Conservation (phyloP, 768 basidiomycete genomes). For the Rhizopogon salebrosus region DNA sequence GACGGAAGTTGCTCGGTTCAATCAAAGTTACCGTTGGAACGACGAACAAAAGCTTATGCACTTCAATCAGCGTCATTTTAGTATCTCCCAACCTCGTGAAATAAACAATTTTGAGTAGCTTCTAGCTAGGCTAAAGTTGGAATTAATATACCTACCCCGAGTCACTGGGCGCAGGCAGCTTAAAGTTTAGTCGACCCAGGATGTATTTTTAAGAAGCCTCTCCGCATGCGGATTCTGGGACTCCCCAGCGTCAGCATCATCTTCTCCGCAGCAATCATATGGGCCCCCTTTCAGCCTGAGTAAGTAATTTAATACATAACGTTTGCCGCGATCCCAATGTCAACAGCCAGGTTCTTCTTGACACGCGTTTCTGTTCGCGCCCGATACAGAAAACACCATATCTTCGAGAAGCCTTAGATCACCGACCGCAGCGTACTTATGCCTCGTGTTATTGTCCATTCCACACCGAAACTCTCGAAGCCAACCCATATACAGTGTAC, state of each 20-base stretch:
- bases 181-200: not conserved
- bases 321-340: not conserved
- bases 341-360: too few relatives aligned
- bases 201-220: too few relatives aligned
- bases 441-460: not conserved
- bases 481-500: not conserved
- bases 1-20: too few relatives aligned
- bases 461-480: not conserved
- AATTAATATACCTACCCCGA: not conserved
- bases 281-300: not conserved
- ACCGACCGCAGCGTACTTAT: not conserved
- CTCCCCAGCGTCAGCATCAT: not conserved
- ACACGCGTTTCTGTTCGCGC: not conserved
- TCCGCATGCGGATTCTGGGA: not conserved
- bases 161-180: not conserved
- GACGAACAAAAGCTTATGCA: constrained; percentile 5
- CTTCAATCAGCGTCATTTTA: not conserved
- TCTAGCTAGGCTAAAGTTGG: too few relatives aligned
- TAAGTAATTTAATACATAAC: too few relatives aligned
- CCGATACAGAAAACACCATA: not conserved
- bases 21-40: too few relatives aligned
- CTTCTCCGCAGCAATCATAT: too few relatives aligned
- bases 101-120: not conserved
- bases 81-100: not conserved
- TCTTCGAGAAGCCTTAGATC: not conserved